Evolutionary conservation across 805 yeast genomes (phyloP).

Genomic region (Saturnispora ahearnii): DNA sequence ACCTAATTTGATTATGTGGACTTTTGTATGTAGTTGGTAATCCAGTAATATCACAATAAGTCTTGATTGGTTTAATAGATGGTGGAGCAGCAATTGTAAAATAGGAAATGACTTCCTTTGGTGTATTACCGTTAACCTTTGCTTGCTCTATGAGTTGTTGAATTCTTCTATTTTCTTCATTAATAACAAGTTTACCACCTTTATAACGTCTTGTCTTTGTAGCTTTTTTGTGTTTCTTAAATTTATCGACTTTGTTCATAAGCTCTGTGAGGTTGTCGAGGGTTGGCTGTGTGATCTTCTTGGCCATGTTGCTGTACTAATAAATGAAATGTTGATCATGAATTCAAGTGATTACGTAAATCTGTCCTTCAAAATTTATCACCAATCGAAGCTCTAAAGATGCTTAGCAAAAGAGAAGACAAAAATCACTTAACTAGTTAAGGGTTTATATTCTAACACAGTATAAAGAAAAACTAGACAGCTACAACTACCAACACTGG

Average conservation of each 20-base stretch:
- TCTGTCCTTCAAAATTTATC: no score
- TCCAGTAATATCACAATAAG: conserved; percentile 92
- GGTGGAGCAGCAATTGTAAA: conserved; percentile 79
- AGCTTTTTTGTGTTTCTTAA: conserved; percentile 49
- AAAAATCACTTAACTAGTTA: not conserved
- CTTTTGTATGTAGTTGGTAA: conserved; percentile 66
- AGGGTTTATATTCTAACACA: not conserved
- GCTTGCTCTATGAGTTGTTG: conserved; percentile 30
- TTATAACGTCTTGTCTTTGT: conserved; percentile 57
- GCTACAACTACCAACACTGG: conserved; percentile 54
- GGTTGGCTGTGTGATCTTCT: conserved; percentile 4
- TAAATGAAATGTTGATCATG: no score
- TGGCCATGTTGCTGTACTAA: not conserved
- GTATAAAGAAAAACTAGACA: not conserved
- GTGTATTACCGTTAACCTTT: conserved; percentile 13
- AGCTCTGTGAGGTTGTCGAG: conserved; percentile 27
- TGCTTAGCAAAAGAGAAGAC: no score
- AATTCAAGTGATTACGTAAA: no score
- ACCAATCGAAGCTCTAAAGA: no score
- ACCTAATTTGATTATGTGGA: conserved; percentile 68
- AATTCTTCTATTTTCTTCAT: conserved; percentile 71
- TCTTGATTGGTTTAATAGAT: conserved; percentile 66
- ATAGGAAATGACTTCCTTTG: conserved; percentile 49
- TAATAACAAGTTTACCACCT: conserved; percentile 59
- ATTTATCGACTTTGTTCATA: conserved; percentile 37